Evolutionary conservation across 208 protist species (phyloP).

Genomic region (Trypanosoma cruzi): DNA sequence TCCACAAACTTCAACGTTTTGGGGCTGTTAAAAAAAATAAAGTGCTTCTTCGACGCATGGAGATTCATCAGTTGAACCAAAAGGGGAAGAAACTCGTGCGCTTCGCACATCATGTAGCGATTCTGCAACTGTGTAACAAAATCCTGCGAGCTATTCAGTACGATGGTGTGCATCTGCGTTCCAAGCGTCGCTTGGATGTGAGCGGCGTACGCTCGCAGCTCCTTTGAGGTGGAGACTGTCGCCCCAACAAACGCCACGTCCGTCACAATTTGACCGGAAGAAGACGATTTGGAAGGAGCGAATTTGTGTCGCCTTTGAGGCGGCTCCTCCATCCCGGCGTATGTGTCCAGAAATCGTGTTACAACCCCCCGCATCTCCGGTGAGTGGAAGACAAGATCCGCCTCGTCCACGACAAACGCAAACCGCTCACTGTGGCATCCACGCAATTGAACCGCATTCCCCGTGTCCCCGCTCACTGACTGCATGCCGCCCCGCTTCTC

Average conservation of each 20-base stretch:
- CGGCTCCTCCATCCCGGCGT: conserved; percentile 3
- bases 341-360: conserved; percentile 35
- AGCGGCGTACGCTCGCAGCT: conserved; percentile 44
- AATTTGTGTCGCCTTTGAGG: conserved; percentile 11
- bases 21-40: conserved; percentile 91
- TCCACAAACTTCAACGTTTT: conserved; percentile 71
- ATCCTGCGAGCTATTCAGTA: conserved; percentile 50
- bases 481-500: conserved; percentile 5
- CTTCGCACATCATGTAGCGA: conserved; percentile 72
- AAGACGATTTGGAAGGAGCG: not conserved
- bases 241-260: conserved; percentile 88
- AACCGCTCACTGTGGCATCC: conserved; percentile 47
- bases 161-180: conserved; percentile 40
- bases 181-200: conserved; percentile 23
- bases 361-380: conserved; percentile 60
- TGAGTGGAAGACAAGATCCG: conserved; percentile 81
- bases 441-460: conserved; percentile 13
- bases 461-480: not conserved
- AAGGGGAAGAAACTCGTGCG: conserved; percentile 63
- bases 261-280: conserved; percentile 25
- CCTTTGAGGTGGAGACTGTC: conserved; percentile 69
- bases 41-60: conserved; percentile 91
- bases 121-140: conserved; percentile 80
- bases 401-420: conserved; percentile 85
- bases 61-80: conserved; percentile 88